Evolutionary conservation across 805 yeast species (phyloP).

Genomic region (Saccharomycopsis lassenensis): DNA sequence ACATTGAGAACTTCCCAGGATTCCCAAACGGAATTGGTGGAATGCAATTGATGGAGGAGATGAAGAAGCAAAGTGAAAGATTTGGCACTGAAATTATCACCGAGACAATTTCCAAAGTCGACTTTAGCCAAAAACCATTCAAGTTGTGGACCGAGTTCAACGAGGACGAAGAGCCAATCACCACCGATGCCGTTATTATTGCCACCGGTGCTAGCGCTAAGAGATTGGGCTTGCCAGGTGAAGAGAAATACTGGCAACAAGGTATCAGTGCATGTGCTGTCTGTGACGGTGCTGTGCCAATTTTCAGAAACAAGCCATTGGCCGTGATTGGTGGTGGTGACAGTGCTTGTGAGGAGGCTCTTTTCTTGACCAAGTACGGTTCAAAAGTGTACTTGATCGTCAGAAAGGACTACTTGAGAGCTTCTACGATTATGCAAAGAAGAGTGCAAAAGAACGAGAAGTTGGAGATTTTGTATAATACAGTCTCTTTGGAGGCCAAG

Average conservation of each 20-base stretch:
- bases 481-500: constrained; percentile 76
- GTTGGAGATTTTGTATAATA: constrained; percentile 82
- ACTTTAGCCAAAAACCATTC: constrained; percentile 80
- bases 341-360: constrained; percentile 98
- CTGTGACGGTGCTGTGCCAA: constrained; percentile 99
- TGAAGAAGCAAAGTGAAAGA: constrained; percentile 78
- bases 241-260: constrained; percentile 96
- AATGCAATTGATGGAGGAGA: constrained; percentile 78
- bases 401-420: constrained; percentile 90
- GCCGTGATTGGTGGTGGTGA: constrained; percentile 99
- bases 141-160: constrained; percentile 94
- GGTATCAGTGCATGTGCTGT: constrained; percentile 99
- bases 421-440: constrained; percentile 94
- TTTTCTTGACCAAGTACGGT: constrained; percentile 93
- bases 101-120: constrained; percentile 90
- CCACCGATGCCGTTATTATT: constrained; percentile 83
- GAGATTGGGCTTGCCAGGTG: constrained; percentile 91
- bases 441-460: constrained; percentile 77
- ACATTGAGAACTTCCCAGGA: constrained; percentile 98
- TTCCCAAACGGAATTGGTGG: constrained; percentile 93
- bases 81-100: constrained; percentile 94
- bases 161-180: constrained; percentile 78
- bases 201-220: constrained; percentile 99
- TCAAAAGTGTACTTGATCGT: constrained; percentile 90
- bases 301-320: constrained; percentile 93